phyloP scores from a whole-genome alignment of 2,329 filamentous ascomycete genomes.

The Berkeleyomyces basicola region DNA sequence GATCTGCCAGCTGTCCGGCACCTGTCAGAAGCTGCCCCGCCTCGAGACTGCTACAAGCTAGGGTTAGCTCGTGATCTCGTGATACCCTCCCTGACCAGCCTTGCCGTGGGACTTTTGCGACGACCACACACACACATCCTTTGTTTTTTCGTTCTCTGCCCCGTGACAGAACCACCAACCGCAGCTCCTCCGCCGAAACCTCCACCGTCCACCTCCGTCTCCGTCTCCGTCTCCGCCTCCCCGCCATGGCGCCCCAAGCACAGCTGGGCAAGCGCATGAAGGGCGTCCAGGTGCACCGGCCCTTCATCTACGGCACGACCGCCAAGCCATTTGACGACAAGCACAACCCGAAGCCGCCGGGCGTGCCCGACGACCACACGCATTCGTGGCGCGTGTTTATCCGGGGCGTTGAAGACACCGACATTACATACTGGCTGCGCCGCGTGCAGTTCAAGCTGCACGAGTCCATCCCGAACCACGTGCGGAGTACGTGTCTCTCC shows the following conservation, averaged over 20 bases:
- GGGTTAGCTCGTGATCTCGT: too few species aligned
- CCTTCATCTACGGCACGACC: constrained; percentile 63
- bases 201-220: neutral
- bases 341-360: constrained; percentile 58
- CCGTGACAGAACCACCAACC: neutral
- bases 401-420: constrained; percentile 71
- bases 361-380: constrained; percentile 77
- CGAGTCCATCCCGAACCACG: constrained; percentile 84
- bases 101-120: too few species aligned
- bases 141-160: too few species aligned
- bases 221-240: neutral
- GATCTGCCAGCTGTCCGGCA: too few species aligned
- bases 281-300: constrained; percentile 45
- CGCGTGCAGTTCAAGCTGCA: constrained; percentile 97
- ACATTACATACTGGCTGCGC: constrained; percentile 88
- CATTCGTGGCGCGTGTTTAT: constrained; percentile 96
- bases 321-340: constrained; percentile 63
- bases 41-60: too few species aligned
- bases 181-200: neutral
- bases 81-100: too few species aligned
- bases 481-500: constrained; percentile 44
- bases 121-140: too few species aligned
- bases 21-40: too few species aligned
- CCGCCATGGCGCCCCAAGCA: constrained; percentile 40
- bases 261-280: constrained; percentile 47